Conservation (phyloP, 1,139 yeast genomes). For the Sugiyamaella xylanicola region DNA sequence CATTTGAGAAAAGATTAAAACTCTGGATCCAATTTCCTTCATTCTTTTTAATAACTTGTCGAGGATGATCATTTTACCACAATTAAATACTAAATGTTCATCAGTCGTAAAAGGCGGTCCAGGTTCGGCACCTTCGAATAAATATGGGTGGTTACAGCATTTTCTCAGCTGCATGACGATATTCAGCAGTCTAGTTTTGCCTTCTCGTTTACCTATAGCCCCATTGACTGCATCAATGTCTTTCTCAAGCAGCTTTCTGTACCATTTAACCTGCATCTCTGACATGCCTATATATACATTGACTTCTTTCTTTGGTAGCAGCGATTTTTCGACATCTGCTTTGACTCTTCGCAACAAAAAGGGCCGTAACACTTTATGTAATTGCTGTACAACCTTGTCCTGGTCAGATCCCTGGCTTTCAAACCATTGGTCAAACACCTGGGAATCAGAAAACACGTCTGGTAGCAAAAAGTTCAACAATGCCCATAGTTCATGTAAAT, state of each 20-base stretch:
- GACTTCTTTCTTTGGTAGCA: conserved; percentile 85
- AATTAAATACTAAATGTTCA: conserved; percentile 84
- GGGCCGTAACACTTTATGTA: conserved; percentile 88
- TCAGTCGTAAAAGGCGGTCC: conserved; percentile 98
- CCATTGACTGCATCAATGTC: conserved; percentile 98
- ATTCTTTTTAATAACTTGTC: conserved; percentile 80
- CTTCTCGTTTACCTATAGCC: conserved; percentile 85
- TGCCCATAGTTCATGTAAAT: conserved; percentile 95
- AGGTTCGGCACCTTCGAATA: conserved; percentile 98
- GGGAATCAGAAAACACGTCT: conserved; percentile 92
- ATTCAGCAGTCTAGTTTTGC: conserved; percentile 85
- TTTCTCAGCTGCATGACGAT: conserved; percentile 96
- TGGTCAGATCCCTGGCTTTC: conserved; percentile 56
- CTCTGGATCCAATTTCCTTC: conserved; percentile 81
- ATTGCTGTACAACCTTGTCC: conserved; percentile 74
- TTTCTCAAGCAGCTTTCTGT: conserved; percentile 81
- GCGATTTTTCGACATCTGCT: conserved; percentile 87
- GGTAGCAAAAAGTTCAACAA: conserved; percentile 85
- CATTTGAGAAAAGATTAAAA: conserved; percentile 93
- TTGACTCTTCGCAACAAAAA: conserved; percentile 87
- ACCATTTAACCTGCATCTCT: conserved; percentile 92
- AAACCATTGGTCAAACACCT: conserved; percentile 94
- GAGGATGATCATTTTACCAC: conserved; percentile 87
- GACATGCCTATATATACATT: conserved; percentile 95
- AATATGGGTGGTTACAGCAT: conserved; percentile 95